Evolutionary conservation across 768 basidiomycete genomes (phyloP).

Genomic region (Coprinopsis strossmayeri): DNA sequence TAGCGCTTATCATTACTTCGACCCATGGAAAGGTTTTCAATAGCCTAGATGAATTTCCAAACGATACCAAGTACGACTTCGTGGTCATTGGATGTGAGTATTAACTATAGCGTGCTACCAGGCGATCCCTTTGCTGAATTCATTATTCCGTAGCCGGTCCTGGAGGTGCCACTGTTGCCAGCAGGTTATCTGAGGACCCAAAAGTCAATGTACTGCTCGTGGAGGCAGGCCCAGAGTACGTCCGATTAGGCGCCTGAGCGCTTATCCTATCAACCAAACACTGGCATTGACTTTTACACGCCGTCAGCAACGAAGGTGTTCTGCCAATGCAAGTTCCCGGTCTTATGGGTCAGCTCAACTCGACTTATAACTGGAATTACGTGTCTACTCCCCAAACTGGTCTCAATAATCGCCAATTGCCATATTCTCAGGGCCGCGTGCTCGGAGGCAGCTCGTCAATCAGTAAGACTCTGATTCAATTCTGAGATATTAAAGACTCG

Average conservation of each 20-base stretch:
- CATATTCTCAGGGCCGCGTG: conserved; percentile 22
- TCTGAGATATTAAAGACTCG: too few relatives aligned
- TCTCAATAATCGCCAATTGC: conserved; percentile 18
- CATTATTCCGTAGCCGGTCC: conserved; percentile 8
- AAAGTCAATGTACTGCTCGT: conserved; percentile 10
- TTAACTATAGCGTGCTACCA: not conserved
- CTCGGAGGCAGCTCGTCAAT: conserved; percentile 26
- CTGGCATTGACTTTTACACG: too few relatives aligned
- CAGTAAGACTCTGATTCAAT: conserved; percentile 20
- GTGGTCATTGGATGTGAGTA: not conserved
- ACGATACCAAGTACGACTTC: not conserved
- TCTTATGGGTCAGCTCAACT: conserved; percentile 12
- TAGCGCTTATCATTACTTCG: too few relatives aligned
- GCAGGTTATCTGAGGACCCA: conserved; percentile 8
- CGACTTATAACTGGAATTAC: conserved; percentile 26
- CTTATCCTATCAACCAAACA: too few relatives aligned
- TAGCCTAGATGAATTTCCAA: not conserved
- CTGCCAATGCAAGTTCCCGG: conserved; percentile 14
- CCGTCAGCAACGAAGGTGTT: conserved; percentile 16
- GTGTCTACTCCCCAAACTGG: conserved; percentile 21
- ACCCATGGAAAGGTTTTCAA: not conserved
- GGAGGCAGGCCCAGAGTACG: conserved; percentile 15
- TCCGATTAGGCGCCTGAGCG: too few relatives aligned
- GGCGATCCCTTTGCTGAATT: too few relatives aligned
- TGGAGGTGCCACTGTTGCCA: conserved; percentile 9